Base-by-base conservation (phyloP, 176 grass and related monocot genomes). In the Lolium perenne region DNA sequence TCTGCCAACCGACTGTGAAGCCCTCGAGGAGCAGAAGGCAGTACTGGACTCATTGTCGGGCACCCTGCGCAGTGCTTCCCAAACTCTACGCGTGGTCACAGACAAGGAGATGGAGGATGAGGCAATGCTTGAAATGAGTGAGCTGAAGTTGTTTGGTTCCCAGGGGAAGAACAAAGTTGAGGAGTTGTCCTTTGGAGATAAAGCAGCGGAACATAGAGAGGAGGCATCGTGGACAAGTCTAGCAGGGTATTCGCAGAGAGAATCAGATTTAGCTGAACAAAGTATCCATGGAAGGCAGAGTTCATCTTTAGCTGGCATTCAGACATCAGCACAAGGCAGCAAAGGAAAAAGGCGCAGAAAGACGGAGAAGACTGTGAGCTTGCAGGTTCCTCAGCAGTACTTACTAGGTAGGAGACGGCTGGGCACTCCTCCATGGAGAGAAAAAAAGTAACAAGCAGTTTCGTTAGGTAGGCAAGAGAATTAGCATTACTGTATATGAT, bases 31-130 rank as follows among this genome's bases (percentile, higher is more conserved):
- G 51, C 94, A 99, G 85, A 99, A 92, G 55, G 75, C 77, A 74
- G 66, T 99, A 84, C 92, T 99, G 80, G 90, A 94, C 80, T 96
- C 92, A 49, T 87, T 99, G 65, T 99, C 97, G 41, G 74, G 51
- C 38, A 94, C 94, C 43, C 56, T 99, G 80, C 86, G 85, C 80
- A 84, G 82, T 76, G 63, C 87, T 94, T 99, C 94, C 75, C 88
- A 86, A 64, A 97, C 90, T 79, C 79, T 98, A 69, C 86, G 88
- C 41, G 94, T 96, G 49, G 82, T 99, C 29, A 93, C 90, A 1
- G 82, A 82, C 59, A 94, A 92, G 82, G 97, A 99, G 79, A 83
- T 96, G 43, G 94, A 88, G 70, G 90, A 92, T 4, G 94, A 96
- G 74, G 57, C 53, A 0, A 59, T 82, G 17, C 60, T 89, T 78